Conservation (phyloP, 2,329 filamentous ascomycete species). For the Dothistroma septosporum region DNA sequence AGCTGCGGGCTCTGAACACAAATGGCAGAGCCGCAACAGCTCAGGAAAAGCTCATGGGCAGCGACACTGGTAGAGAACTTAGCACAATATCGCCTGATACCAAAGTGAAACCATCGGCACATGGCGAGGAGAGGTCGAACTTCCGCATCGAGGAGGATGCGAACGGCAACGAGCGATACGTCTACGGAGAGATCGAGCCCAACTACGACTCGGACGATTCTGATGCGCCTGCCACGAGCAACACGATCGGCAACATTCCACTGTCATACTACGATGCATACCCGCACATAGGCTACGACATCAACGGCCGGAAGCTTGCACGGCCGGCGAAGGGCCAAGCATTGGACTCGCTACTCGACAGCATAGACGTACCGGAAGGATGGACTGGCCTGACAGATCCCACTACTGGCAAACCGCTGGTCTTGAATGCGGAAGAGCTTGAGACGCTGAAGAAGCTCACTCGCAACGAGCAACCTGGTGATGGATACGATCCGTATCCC, state of each 20-base stretch:
- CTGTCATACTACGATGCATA: slow-evolving; percentile 95
- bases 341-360: slow-evolving; percentile 87
- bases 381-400: slow-evolving; percentile 97
- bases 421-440: slow-evolving; percentile 81
- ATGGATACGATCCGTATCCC: slow-evolving; percentile 89
- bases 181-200: slow-evolving; percentile 90
- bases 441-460: slow-evolving; percentile 85
- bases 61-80: slow-evolving; percentile 27
- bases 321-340: slow-evolving; percentile 91
- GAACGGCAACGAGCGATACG: slow-evolving; percentile 83
- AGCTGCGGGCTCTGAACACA: slow-evolving; percentile 43
- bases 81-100: slow-evolving; percentile 22
- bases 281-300: slow-evolving; percentile 97
- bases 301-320: slow-evolving; percentile 98
- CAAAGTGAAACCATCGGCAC: slow-evolving; percentile 17
- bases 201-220: slow-evolving; percentile 95
- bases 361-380: slow-evolving; percentile 92
- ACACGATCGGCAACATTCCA: slow-evolving; percentile 94
- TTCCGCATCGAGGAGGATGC: slow-evolving; percentile 70
- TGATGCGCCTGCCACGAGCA: slow-evolving; percentile 70
- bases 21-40: slow-evolving; percentile 22
- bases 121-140: slow-evolving; percentile 42
- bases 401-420: slow-evolving; percentile 84
- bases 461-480: slow-evolving; percentile 79
- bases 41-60: slow-evolving; percentile 26